Percentiles rank a stretch among this genome's conserved stretches.
Conservation (phyloP, 2,329 filamentous ascomycete species). For the Neoascochyta sp. region DNA sequence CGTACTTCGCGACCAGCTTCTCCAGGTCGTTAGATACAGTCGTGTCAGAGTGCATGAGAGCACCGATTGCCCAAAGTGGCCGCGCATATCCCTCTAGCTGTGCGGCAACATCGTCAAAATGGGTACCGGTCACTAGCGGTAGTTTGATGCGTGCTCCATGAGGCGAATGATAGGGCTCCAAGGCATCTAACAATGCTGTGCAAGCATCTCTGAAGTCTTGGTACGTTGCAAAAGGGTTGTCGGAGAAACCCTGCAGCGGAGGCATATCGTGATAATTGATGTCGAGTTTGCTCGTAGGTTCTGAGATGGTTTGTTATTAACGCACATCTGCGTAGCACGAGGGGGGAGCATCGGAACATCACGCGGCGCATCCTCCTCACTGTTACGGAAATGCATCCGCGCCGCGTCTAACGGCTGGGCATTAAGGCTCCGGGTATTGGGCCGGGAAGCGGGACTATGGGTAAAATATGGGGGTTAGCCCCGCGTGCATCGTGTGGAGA, state of each 20-base stretch:
- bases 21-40: slow-evolving; percentile 12
- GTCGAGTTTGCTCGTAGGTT: too few species aligned
- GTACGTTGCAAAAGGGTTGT: slow-evolving; percentile 24
- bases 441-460: too few species aligned
- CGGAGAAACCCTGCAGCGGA: slow-evolving; percentile 25
- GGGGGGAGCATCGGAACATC: too few species aligned
- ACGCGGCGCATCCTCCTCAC: too few species aligned
- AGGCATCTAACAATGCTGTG: slow-evolving; percentile 19
- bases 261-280: slow-evolving; percentile 17
- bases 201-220: slow-evolving; percentile 25
- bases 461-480: slow-evolving; percentile 10
- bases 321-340: too few species aligned
- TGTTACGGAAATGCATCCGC: slow-evolving; percentile 8
- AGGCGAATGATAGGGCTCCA: slow-evolving; percentile 29
- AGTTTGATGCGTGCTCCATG: slow-evolving; percentile 32
- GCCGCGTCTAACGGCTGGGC: slow-evolving; percentile 5
- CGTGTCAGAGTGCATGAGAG: slow-evolving; percentile 21
- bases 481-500: slow-evolving; percentile 24
- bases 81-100: slow-evolving; percentile 36
- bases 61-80: slow-evolving; percentile 32
- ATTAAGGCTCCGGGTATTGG: too few species aligned
- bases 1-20: slow-evolving; percentile 25
- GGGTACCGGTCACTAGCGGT: slow-evolving; percentile 30
- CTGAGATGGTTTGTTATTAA: too few species aligned
- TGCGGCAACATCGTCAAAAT: slow-evolving; percentile 36